Evolutionary conservation across 164 flowering plant species (phyloP).

Genomic region (Vitis rotundifolia): DNA sequence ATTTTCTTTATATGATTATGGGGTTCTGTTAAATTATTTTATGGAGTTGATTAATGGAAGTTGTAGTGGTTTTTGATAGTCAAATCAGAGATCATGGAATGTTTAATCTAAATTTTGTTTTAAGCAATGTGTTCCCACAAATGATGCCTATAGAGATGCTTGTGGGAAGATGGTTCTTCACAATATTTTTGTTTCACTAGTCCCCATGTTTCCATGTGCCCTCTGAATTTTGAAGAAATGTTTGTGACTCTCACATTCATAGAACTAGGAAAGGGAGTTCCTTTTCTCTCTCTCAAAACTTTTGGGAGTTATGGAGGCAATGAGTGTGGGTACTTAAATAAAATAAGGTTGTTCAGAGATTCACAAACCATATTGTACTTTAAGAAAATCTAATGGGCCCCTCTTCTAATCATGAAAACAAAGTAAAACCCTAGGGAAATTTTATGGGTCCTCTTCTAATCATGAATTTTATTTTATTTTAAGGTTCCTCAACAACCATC

Average conservation of each 20-base stretch:
- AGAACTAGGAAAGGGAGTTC: background rate
- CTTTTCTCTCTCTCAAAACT: constrained; percentile 6
- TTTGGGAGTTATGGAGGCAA: background rate
- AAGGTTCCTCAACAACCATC: too few relatives aligned
- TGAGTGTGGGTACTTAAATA: too few relatives aligned
- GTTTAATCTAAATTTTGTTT: background rate
- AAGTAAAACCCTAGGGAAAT: too few relatives aligned
- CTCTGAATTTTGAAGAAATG: background rate
- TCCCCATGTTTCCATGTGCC: constrained; percentile 21
- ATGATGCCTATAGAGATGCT: background rate
- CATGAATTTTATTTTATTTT: too few relatives aligned
- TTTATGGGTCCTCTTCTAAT: too few relatives aligned
- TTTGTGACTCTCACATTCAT: constrained; percentile 5
- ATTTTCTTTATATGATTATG: too few relatives aligned
- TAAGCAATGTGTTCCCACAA: constrained; percentile 12
- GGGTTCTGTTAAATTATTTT: background rate
- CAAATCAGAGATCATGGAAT: constrained; percentile 6
- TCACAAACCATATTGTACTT: background rate
- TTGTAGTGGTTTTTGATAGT: constrained; percentile 1
- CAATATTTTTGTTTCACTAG: background rate
- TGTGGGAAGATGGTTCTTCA: too few relatives aligned
- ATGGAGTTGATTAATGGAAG: background rate
- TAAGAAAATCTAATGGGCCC: too few relatives aligned
- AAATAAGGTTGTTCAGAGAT: constrained; percentile 1
- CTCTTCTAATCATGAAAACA: too few relatives aligned